Evolutionary conservation across 75 land plant species (phyloP).

Genomic region (Ceratopteris richardii): DNA sequence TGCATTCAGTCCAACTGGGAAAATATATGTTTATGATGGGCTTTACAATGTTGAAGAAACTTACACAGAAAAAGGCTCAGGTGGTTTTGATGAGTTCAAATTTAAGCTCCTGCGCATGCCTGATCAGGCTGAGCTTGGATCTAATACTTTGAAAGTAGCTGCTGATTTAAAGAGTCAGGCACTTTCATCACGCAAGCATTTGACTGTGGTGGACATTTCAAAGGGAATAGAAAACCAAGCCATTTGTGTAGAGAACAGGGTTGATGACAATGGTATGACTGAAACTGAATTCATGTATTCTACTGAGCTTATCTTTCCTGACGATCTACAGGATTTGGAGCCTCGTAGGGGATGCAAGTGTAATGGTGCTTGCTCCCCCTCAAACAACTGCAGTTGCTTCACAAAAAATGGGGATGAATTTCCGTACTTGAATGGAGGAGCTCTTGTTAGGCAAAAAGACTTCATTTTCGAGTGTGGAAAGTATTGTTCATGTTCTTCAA

Average conservation of each 20-base stretch:
- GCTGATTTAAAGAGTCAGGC: conserved; percentile 35
- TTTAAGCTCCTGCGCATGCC: conserved; percentile 43
- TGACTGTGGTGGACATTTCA: conserved; percentile 44
- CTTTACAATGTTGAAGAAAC: conserved; percentile 48
- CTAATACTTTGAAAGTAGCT: conserved; percentile 27
- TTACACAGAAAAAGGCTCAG: conserved; percentile 50
- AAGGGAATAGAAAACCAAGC: conserved; percentile 43
- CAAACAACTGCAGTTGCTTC: conserved; percentile 31
- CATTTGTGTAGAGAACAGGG: conserved; percentile 53
- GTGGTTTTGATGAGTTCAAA: conserved; percentile 50
- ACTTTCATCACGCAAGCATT: conserved; percentile 20
- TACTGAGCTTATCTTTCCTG: conserved; percentile 22
- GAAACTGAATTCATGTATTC: conserved; percentile 44
- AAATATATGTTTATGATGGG: conserved; percentile 68
- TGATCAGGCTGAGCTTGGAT: conserved; percentile 56
- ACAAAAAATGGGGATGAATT: conserved; percentile 30
- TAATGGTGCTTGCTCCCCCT: conserved; percentile 22
- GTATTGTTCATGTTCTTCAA: conserved; percentile 35
- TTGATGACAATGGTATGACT: conserved; percentile 51
- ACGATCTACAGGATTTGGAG: conserved; percentile 7
- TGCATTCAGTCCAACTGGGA: conserved; percentile 12
- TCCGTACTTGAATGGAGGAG: conserved; percentile 41
- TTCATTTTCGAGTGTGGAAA: conserved; percentile 52
- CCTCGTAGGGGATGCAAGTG: conserved; percentile 40
- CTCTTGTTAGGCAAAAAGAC: conserved; percentile 27